Conservation (phyloP, 140 eudicot genomes). For the Artemisia princeps region DNA sequence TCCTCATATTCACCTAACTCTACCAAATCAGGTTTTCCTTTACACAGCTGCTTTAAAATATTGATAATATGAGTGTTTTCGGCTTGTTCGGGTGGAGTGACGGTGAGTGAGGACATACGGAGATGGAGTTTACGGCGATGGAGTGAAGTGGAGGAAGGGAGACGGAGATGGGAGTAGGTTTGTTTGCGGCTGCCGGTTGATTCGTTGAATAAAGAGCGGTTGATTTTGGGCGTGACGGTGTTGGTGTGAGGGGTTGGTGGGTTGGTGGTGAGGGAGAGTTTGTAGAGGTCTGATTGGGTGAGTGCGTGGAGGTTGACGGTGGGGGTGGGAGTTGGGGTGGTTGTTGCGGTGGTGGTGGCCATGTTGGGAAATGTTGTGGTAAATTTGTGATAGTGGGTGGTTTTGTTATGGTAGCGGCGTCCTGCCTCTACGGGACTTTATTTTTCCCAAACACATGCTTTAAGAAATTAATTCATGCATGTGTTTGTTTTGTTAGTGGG, state of each 20-base stretch:
- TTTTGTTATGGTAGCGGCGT: too few relatives aligned
- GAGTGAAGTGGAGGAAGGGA: slow-evolving; percentile 46
- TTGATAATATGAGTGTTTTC: slow-evolving; percentile 49
- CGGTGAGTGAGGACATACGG: slow-evolving; percentile 23
- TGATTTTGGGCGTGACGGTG: slow-evolving; percentile 75
- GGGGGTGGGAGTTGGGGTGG: too few relatives aligned
- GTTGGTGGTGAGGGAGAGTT: slow-evolving; percentile 61
- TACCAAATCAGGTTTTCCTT: slow-evolving; percentile 18
- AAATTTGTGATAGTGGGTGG: too few relatives aligned
- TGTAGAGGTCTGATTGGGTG: slow-evolving; percentile 68
- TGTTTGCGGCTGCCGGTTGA: slow-evolving; percentile 88
- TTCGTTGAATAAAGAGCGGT: slow-evolving; percentile 82
- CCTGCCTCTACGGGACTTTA: too few relatives aligned
- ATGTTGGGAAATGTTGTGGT: too few relatives aligned
- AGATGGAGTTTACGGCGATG: slow-evolving; percentile 45
- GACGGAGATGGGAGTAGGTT: slow-evolving; percentile 84
- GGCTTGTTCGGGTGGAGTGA: slow-evolving; percentile 41
- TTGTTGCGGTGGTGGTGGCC: too few relatives aligned
- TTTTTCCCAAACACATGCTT: too few relatives aligned
- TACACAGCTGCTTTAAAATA: slow-evolving; percentile 48
- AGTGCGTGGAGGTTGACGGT: slow-evolving; percentile 63
- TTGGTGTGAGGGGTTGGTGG: slow-evolving; percentile 45
- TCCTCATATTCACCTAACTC: slow-evolving; percentile 34
- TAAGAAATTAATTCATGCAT: too few relatives aligned
- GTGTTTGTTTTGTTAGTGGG: too few relatives aligned